Evolutionary conservation across 106 monocot genomes (phyloP), one percentile per base, ranked within the genome.

Genomic region (Platanthera zijinensis): DNA sequence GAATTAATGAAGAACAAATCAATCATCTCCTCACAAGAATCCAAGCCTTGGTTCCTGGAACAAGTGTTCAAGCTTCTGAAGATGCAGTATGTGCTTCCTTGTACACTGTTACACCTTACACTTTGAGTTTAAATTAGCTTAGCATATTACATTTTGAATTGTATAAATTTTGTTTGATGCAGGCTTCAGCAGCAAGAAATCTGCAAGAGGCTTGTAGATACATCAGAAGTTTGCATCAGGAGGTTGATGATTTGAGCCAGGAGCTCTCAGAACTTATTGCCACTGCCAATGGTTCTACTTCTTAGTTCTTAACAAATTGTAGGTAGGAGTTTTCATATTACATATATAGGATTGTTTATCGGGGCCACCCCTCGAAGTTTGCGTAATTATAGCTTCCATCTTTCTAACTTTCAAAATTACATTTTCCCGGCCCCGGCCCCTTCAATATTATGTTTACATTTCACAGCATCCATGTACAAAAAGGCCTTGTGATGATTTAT

Each of bases 171-270:
- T 1, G 47, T 47, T 48, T 62, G 14, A 5, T 74, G 19, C 50
- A 91, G 91, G 82, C 78, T 46, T 78, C 88, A 8, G 80, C 88
- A 15, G 52, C 85, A 52, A 84, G 25, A 59, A 77, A 88, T 8
- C 63, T 90, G 48, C 85, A 87, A 73, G 90, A 90, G 15, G 82
- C 82, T 9, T 87, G 90, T 78, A 87, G 83, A 73, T 83, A 87
- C 83, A 90, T 90, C 9, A 83, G 79, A 63, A 83, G 81, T 48
- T 75, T 90, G 76, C 85, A 87, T 69, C 76, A 75, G 30, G 85
- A 90, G 79, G 81, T 85, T 1, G 83, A 88, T 64, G 78, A 82
- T 22, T 53, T 91, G 56, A 91, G 91, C 66, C 82, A 91, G 68
- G 79, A 86, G 81, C 79, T 88, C 49, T 78, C 91, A 3, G 86